Evolutionary conservation across 208 protist species (phyloP), one percentile per base, ranked within the genome.

Genomic region (Porcisia deanei): DNA sequence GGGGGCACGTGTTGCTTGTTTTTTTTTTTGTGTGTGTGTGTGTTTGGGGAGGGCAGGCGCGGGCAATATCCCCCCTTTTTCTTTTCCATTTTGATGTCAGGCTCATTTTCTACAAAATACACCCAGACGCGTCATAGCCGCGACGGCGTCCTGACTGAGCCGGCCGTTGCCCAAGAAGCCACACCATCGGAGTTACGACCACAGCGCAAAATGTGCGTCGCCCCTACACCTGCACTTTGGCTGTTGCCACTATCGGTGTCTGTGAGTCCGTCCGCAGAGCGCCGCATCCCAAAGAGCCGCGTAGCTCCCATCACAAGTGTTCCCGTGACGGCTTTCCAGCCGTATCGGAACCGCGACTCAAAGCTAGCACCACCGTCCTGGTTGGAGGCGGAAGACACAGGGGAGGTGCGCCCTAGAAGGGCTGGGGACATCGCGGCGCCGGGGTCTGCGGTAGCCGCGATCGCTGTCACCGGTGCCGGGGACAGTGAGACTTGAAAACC

Each of bases 291-390:
- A 0, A 60, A 52, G 49, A 77, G 72, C 12, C 73, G 69, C 6
- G 72, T 57, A 25, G 68, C 39, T 8, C 72, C 47, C 30, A 71
- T 71, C 43, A 61, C 16, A 25, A 82, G 43, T 34, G 60, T 18
- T 16, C 30, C 12, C 2, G 7, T 37, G 22, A 37, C 52, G 4
- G 30, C 43, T 37, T 78, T 66, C 66, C 71, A 41, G n/a, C 78
- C 73, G 55, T 43, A 63, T 34, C 78, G 52, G 53, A 82, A 67
- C 37, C 60, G 72, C 34, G 78, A 82, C 69, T 82, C 78, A 20
- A 82, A 30, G 43, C 78, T 82, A 0, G 43, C 30, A 14, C 78
- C 78, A 30, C 67, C 73, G 54, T 82, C 78, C 34, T 67, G 72
- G 54, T 66, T 82, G 16, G 78, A 75, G 67, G 78, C 73, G 9